A percentile compares a stretch with the other conserved stretches of the same genome.
Conservation (phyloP, 208 protist species). For the Trypanosoma lewisi region DNA sequence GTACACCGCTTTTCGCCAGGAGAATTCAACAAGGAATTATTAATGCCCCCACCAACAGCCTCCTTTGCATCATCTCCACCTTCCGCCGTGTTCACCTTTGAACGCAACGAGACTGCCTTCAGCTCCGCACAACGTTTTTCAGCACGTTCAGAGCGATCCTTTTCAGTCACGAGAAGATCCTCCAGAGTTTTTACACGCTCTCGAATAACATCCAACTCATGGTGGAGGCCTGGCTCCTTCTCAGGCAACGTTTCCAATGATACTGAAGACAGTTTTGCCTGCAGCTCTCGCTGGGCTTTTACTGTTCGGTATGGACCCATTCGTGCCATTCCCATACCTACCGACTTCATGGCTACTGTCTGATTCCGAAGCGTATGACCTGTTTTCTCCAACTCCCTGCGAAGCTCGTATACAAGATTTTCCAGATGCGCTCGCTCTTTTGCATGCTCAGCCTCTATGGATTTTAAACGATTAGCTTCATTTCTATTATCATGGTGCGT, state of each 20-base stretch:
- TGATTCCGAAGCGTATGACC: conserved; percentile 52
- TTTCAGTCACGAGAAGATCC: not conserved
- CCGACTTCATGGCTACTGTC: conserved; percentile 41
- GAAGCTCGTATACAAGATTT: conserved; percentile 44
- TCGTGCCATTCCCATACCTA: conserved; percentile 46
- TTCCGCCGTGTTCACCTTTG: not conserved
- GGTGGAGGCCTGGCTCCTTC: not conserved
- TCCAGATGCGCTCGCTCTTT: conserved; percentile 33
- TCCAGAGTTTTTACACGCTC: conserved; percentile 5
- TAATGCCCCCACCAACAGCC: not conserved
- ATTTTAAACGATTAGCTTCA: conserved; percentile 58
- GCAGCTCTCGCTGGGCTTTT: conserved; percentile 22
- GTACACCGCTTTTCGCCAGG: not conserved
- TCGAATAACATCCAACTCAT: not conserved
- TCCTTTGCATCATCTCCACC: not conserved
- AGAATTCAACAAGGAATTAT: not conserved
- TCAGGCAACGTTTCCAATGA: not conserved
- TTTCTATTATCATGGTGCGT: conserved; percentile 22
- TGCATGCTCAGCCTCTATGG: conserved; percentile 24
- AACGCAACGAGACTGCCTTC: not conserved
- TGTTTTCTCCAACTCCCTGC: conserved; percentile 53
- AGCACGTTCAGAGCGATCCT: not conserved
- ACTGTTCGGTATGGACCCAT: conserved; percentile 58
- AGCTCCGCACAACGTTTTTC: conserved; percentile 6
- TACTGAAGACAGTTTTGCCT: not conserved